These are phyloP conservation scores for Fusarium chaquense DNA, from an alignment of 2,329 filamentous ascomycete genomes.

Conservation along the genomic window DNA sequence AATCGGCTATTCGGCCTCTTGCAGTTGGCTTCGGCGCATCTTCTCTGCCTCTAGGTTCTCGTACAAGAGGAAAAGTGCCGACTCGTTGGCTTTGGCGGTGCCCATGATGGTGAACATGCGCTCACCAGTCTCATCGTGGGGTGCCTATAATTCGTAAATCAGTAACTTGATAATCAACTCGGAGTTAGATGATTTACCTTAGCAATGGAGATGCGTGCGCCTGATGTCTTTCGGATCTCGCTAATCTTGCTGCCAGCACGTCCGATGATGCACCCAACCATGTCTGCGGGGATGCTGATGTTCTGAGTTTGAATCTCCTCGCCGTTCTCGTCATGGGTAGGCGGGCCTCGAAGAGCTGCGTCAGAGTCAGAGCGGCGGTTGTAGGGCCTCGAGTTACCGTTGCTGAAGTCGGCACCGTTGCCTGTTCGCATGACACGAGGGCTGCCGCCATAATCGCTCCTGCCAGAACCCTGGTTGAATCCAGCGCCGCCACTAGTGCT, in stretches of 20 bases:
- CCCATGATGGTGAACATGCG: conserved; percentile 99
- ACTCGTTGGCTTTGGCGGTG: conserved; percentile 92
- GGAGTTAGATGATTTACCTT: conserved; percentile 67
- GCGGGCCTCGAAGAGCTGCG: conserved; percentile 81
- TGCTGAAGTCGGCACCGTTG: conserved; percentile 97
- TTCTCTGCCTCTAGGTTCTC: conserved; percentile 99
- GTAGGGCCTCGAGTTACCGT: conserved; percentile 74
- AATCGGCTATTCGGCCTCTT: conserved; percentile 62
- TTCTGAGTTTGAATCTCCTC: conserved; percentile 99
- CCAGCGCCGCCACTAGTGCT: conserved; percentile 55
- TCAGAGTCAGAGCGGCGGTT: conserved; percentile 87
- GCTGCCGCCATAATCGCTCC: conserved; percentile 67
- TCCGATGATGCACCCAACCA: conserved; percentile 99
- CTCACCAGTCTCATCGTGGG: conserved; percentile 97
- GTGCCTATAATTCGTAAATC: conserved; percentile 66
- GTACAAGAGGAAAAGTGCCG: conserved; percentile 94
- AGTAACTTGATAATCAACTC: neutral
- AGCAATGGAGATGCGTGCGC: conserved; percentile 96
- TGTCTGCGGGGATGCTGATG: conserved; percentile 98
- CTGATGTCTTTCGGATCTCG: conserved; percentile 96
- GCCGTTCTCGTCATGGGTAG: conserved; percentile 93
- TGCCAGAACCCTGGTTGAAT: conserved; percentile 57
- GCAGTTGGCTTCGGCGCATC: conserved; percentile 91
- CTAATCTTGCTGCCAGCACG: conserved; percentile 96
- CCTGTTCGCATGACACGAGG: conserved; percentile 92